Evolutionary conservation across 139 green algal species (phyloP).

Genomic region (Chlamydomonas incerta): DNA sequence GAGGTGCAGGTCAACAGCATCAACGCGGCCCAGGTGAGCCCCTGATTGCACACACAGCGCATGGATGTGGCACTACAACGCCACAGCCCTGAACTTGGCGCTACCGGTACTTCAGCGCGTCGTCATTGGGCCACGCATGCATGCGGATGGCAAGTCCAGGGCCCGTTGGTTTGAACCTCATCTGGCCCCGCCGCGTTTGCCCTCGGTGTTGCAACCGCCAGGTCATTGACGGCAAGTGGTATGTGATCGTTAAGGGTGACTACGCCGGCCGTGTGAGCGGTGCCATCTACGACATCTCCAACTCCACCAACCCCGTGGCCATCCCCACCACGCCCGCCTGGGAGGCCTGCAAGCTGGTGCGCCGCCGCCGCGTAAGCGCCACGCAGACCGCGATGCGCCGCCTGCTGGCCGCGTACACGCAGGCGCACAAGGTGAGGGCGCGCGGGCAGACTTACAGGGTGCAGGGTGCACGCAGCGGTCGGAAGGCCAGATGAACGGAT

Average conservation of each 20-base stretch:
- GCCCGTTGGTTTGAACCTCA: no score
- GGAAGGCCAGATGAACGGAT: no score
- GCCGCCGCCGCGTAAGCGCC: not conserved
- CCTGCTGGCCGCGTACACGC: slow-evolving; percentile 59
- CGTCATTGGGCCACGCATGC: no score
- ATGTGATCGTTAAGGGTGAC: slow-evolving; percentile 76
- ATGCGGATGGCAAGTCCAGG: no score
- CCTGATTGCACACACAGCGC: no score
- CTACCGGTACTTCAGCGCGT: no score
- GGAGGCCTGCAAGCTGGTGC: slow-evolving; percentile 60
- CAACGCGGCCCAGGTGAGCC: slow-evolving; percentile 55
- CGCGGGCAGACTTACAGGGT: not conserved
- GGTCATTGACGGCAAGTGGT: slow-evolving; percentile 76
- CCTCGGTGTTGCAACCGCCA: no score
- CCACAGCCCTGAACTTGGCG: no score
- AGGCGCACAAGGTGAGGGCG: slow-evolving; percentile 50
- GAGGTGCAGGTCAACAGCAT: slow-evolving; percentile 65
- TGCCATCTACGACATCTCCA: slow-evolving; percentile 68
- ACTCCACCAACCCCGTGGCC: slow-evolving; percentile 47
- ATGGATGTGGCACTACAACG: no score
- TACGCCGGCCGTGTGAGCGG: slow-evolving; percentile 75
- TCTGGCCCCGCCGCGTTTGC: no score
- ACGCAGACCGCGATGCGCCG: slow-evolving; percentile 49
- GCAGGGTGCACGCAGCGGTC: no score
- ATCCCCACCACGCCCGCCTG: slow-evolving; percentile 55